phyloP scores from a whole-genome alignment of 208 protist species.

The Angomonas deanei region DNA sequence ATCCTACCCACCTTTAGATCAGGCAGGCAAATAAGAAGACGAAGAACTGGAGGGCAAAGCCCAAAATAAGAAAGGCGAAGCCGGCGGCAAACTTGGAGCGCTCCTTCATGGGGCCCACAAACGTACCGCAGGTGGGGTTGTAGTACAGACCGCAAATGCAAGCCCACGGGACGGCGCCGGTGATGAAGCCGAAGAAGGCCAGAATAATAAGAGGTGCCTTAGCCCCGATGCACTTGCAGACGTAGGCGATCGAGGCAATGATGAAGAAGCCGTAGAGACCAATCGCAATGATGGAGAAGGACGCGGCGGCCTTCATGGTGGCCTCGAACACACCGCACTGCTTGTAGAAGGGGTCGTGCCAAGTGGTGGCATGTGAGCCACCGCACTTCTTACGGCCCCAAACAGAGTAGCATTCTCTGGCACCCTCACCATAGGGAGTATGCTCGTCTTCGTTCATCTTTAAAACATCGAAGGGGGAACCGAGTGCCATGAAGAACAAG shows the following conservation, averaged over 20 bases:
- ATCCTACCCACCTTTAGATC: conserved; percentile 1
- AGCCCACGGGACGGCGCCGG: conserved; percentile 18
- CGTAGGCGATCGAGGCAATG: conserved; percentile 1
- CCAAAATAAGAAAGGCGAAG: conserved; percentile 28
- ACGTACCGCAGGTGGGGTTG: conserved; percentile 20
- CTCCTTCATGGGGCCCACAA: conserved; percentile 12
- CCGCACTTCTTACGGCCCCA: conserved; percentile 24
- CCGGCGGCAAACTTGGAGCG: conserved; percentile 17
- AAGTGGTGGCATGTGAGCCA: conserved; percentile 13
- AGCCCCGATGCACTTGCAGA: conserved; percentile 20
- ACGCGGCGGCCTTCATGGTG: conserved; percentile 21
- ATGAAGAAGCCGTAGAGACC: conserved; percentile 6
- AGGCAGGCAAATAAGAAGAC: conserved; percentile 22
- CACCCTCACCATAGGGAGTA: background rate
- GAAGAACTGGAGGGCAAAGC: conserved; percentile 18
- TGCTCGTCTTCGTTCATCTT: conserved; percentile 16
- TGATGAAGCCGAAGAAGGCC: conserved; percentile 18
- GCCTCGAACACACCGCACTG: conserved; percentile 27
- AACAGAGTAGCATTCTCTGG: conserved; percentile 21
- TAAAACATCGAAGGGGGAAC: conserved; percentile 22
- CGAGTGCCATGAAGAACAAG: conserved; percentile 28
- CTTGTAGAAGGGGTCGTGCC: conserved; percentile 23
- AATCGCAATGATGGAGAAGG: conserved; percentile 28
- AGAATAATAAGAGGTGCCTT: conserved; percentile 23
- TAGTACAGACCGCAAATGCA: conserved; percentile 24